Percentiles rank a stretch among this genome's conserved stretches.
Evolutionary conservation across 768 basidiomycete genomes (phyloP).

Genomic region (Suillus americanus): DNA sequence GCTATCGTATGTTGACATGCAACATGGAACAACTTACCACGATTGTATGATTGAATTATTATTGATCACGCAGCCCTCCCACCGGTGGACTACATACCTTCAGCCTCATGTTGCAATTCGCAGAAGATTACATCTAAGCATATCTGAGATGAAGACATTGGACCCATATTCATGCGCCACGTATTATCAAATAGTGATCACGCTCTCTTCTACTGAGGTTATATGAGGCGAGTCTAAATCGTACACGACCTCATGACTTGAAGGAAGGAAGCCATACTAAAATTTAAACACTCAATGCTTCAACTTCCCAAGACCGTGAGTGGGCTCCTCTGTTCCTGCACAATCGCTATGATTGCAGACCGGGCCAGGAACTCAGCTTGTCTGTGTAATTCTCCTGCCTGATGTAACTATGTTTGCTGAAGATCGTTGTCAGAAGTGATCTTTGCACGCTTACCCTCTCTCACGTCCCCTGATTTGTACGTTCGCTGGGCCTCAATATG

Average conservation of each 20-base stretch:
- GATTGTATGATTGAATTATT: too few species aligned
- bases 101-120: not conserved
- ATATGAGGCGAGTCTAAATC: not conserved
- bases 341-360: not conserved
- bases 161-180: not conserved
- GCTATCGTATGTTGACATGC: too few species aligned
- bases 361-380: not conserved
- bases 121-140: not conserved
- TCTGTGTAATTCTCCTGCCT: not conserved
- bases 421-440: not conserved
- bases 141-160: not conserved
- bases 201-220: not conserved
- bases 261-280: not conserved
- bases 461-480: not conserved
- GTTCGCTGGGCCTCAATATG: not conserved
- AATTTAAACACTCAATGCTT: not conserved
- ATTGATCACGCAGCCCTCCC: not conserved
- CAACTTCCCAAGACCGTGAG: not conserved
- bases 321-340: not conserved
- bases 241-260: not conserved
- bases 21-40: too few species aligned
- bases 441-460: not conserved
- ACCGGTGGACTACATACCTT: not conserved
- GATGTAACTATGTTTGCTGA: too few species aligned
- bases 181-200: not conserved